Conservation (phyloP, 345 rosid genomes). For the Mangifera indica region DNA sequence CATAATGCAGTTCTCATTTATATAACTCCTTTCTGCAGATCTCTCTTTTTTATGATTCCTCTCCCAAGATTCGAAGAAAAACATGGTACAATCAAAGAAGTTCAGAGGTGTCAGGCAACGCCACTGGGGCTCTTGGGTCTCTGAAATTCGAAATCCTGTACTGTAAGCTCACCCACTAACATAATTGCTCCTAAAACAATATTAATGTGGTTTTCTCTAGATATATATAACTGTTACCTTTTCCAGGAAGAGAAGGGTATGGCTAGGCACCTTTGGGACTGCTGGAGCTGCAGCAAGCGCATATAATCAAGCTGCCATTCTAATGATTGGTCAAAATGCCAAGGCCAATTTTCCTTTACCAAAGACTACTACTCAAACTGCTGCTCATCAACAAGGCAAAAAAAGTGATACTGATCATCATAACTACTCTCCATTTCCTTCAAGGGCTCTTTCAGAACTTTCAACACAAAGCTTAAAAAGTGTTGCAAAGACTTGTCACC, state of each 20-base stretch:
- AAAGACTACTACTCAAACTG: background rate
- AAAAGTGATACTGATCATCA: background rate
- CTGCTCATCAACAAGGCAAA: background rate
- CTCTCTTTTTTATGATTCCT: conserved; percentile 22
- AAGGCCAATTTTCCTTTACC: conserved; percentile 64
- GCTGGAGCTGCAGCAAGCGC: conserved; percentile 78
- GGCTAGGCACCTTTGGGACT: conserved; percentile 76
- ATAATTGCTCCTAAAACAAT: conserved; percentile 11
- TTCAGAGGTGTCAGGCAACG: conserved; percentile 89
- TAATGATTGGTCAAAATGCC: conserved; percentile 72
- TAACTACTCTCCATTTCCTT: conserved; percentile 27
- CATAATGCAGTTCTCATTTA: background rate
- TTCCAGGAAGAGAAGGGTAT: conserved; percentile 69
- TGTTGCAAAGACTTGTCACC: conserved; percentile 57
- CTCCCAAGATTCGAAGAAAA: background rate
- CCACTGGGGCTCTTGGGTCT: conserved; percentile 94
- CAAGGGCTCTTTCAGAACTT: conserved; percentile 47
- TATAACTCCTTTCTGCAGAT: background rate
- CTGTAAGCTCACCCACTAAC: conserved; percentile 41
- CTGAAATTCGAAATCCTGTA: conserved; percentile 81
- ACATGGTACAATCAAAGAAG: conserved; percentile 68
- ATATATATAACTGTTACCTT: no score
- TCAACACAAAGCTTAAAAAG: conserved; percentile 56
- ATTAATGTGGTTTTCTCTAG: no score
- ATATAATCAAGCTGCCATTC: conserved; percentile 64